Evolutionary conservation across 2,329 filamentous ascomycete genomes (phyloP), one percentile per base, ranked within the genome.

Genomic region (Scortechinia acanthostroma): DNA sequence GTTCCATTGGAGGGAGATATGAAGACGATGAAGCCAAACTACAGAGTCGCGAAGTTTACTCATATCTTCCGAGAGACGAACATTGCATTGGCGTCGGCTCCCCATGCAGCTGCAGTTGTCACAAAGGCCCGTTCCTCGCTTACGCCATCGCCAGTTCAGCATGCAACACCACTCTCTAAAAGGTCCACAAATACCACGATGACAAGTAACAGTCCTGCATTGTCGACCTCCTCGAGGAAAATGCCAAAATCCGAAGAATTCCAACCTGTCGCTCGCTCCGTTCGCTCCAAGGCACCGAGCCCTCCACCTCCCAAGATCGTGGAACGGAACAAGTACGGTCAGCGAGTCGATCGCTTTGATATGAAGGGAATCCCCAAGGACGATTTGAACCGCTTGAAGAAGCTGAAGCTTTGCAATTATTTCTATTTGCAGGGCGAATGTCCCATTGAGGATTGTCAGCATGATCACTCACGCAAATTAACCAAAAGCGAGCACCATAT

Each of bases 321-420:
- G 46, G 65, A 71, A 42, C 73, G 76, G 49, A 83, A 83, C 58
- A 74, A 73, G 48, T 62, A 65, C 47, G 77, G 76, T 28, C 76
- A 82, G 53, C 76, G 79, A 46, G 67, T 83, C 46, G 79, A 83
- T 53, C 61, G 61, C 52, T 66, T 58, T 52, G 68, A 56, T 54
- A 68, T 58, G 60, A 71, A 60, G 69, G 71, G 57, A 59, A 79
- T 66, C 61, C 65, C 66, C 43, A 64, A 74, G 47, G 66, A 75
- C 16, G 76, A 80, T 48, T 65, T 82, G 42, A 72, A 74, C 51
- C 71, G 75, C 17, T 61, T 83, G 51, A 81, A 81, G 60, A 76
- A 74, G 58, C 58, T 80, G 49, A 82, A 83, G 55, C 60, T 81
- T 47, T 83, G 79, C 64, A 83, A 82, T 53, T 71, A 77, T 46